Evolutionary conservation across 768 basidiomycete species (phyloP).

Genomic region (Calocybe gangraenosa): DNA sequence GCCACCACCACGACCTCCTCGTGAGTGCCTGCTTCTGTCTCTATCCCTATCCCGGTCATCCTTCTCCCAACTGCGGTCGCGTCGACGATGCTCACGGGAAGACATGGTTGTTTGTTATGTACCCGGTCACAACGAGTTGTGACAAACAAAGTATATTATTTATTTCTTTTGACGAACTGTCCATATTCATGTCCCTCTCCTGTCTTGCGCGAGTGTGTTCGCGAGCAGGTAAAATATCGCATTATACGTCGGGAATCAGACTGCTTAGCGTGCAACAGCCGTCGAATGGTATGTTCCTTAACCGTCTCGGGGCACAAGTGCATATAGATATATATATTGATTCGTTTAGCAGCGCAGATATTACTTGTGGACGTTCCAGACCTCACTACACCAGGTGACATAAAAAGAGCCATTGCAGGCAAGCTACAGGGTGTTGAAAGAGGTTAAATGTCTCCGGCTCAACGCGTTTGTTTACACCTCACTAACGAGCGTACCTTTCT

Average conservation of each 20-base stretch:
- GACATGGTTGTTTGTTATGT: slow-evolving; percentile 39
- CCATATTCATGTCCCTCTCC: neutral
- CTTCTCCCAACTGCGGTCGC: slow-evolving; percentile 64
- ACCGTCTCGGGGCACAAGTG: neutral
- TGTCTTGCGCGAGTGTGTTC: slow-evolving; percentile 8
- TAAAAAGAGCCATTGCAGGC: slow-evolving; percentile 8
- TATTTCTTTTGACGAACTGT: neutral
- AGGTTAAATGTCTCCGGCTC: slow-evolving; percentile 23
- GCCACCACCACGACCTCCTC: slow-evolving; percentile 28
- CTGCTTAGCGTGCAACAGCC: neutral
- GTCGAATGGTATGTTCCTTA: neutral
- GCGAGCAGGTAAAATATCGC: slow-evolving; percentile 3
- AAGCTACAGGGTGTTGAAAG: slow-evolving; percentile 19
- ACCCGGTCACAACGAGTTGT: slow-evolving; percentile 11
- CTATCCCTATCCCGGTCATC: slow-evolving; percentile 43
- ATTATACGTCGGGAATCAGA: neutral
- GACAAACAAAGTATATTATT: slow-evolving; percentile 5
- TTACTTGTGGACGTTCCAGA: slow-evolving; percentile 7
- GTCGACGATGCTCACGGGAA: slow-evolving; percentile 53
- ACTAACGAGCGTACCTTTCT: neutral
- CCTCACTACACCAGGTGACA: slow-evolving; percentile 10
- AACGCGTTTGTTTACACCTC: neutral
- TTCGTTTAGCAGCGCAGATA: slow-evolving; percentile 6
- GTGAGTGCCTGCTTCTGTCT: slow-evolving; percentile 34
- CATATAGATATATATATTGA: neutral